Evolutionary conservation across 2,329 filamentous ascomycete species (phyloP), one percentile per base, ranked within the genome.

Genomic region (Thermothelomyces thermophilus): DNA sequence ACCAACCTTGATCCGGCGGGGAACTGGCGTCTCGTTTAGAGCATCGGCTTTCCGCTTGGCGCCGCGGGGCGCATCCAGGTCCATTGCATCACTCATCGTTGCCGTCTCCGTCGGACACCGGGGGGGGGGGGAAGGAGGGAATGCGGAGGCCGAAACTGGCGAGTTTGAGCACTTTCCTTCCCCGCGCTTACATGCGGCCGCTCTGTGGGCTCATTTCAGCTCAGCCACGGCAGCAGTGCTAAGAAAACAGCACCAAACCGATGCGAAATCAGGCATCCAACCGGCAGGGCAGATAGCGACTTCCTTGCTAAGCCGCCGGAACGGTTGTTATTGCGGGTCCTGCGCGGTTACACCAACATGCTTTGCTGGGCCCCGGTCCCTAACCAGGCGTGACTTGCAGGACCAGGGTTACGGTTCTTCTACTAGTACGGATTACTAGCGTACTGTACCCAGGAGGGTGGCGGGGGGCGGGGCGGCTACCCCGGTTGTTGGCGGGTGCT

Each of bases 41-140:
- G 22, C 68, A 2, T 64, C 63, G 16, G 72, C 73, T 58, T 78
- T 79, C 39, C 76, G 67, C 64, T 79, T 79, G 50, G 64, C 69
- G 46, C 75, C 74, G 36, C 65, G 63, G 26, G 66, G 62, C 46
- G 59, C 61, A 52, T 74, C 70, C 41, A 74, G 46, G 34, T 75
- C 72, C 71, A 76, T 77, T 35, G 56, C 53, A 39, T 73, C 71
- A 35, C 58, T 54, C 65, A 70, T 69, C 10, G 24, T 41, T n/a
- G 33, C 22, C 16, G 24, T 41, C 9, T 20, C 22, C 16, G 22
- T 46, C 19, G 10, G 8, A 14, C 28, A 26, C 13, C 5, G 30
- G 19, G 19, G 24, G 9, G 8, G 37, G 14, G 31, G 31, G 24
- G 20, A 26, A 22, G 16, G 31, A 13, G 8, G 11, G 7, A 16